phyloP scores from a whole-genome alignment of 345 rosid genomes.

The Angophora floribunda region DNA sequence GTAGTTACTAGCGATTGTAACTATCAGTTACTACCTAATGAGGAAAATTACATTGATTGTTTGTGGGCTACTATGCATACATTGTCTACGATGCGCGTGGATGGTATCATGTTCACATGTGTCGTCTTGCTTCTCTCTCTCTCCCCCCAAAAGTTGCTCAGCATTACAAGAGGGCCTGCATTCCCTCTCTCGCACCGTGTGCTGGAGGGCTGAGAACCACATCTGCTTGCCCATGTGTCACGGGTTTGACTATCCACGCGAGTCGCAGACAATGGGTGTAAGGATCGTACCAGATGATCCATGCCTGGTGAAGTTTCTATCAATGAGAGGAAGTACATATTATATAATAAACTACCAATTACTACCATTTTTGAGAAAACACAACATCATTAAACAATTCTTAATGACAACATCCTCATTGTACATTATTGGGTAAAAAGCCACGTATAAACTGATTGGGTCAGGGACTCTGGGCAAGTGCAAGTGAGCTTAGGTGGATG shows the following conservation, averaged over 20 bases:
- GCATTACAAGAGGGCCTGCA: too few species aligned
- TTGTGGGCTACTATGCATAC: not conserved
- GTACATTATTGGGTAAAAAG: not conserved
- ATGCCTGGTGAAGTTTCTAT: too few species aligned
- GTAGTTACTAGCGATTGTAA: not conserved
- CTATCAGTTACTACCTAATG: not conserved
- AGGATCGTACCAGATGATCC: too few species aligned
- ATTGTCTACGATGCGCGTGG: not conserved
- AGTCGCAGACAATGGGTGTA: too few species aligned
- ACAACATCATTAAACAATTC: not conserved
- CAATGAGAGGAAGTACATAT: too few species aligned
- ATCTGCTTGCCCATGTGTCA: too few species aligned
- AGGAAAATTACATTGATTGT: not conserved
- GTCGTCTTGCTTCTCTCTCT: not conserved
- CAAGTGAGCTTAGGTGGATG: not conserved
- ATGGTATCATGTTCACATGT: not conserved
- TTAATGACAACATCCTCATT: not conserved
- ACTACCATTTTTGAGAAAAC: too few species aligned
- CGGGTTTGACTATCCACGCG: too few species aligned
- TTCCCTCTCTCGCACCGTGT: too few species aligned
- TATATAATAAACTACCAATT: too few species aligned
- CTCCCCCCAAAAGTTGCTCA: too few species aligned
- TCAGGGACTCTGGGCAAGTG: not conserved
- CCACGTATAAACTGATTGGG: not conserved
- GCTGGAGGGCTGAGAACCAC: too few species aligned